Evolutionary conservation across 352 stramenopile genomes (phyloP), one percentile per base, ranked within the genome.

Genomic region (Phytophthora agathidicida): DNA sequence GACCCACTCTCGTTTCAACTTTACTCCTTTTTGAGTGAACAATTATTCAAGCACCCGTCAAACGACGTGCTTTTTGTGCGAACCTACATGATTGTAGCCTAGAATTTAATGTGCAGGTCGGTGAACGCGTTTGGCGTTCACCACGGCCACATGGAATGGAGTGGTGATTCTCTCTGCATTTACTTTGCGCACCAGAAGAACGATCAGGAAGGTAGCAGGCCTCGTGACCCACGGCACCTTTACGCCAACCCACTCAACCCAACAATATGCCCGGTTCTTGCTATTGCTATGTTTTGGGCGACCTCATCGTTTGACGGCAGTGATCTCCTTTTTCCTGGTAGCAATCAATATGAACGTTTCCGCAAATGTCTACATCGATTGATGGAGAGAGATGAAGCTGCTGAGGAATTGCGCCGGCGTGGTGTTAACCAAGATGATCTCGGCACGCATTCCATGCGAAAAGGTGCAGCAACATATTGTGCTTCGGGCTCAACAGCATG

Each of bases 131-230:
- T 47, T 23, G 26, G 17, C 3, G 52, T 65, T 32, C 31, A 28
- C 13, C 47, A 60, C 7, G 20, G 38, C 13, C 61, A 72, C 23
- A 51, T 76, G 23, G 49, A 68, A 20, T 76, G 48, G 49, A 39
- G 41, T 7, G 48, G 58, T 3, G 57, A 80, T 37, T 50, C 71
- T 13, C 22, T 76, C 0, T 39, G 58, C 7, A 55, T 72, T 3
- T 68, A 60, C 17, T 80, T 80, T 45, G 51, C 65, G 0, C 60
- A 76, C n/a, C 74, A 65, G 60, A 76, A 80, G 26, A 74, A 71
- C 10, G 57, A 73, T 19, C 50, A 79, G 50, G 27, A 19, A 5
- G 61, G 31, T 7, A 37, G 6, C 20, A n/a, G 51, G 0, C 48
- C 48, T 2, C 35, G 48, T 1, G 35, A 56, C 10, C 48, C 33